phyloP scores from a whole-genome alignment of 352 stramenopile genomes.

The Phytophthora nicotianae region DNA sequence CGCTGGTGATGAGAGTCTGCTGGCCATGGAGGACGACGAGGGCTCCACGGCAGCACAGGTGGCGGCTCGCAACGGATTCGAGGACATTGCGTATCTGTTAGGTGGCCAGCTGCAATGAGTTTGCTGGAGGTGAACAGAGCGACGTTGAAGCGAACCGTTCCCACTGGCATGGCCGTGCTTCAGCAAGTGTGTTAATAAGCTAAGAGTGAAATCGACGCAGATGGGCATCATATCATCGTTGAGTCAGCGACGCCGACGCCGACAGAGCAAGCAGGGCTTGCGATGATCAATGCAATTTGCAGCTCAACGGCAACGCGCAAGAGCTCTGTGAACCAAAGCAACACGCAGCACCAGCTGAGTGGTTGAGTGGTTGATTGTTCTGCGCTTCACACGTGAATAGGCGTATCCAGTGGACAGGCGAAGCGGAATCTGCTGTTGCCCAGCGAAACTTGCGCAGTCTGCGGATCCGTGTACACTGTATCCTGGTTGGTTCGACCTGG shows the following conservation, averaged over 20 bases:
- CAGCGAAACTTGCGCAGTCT: not conserved
- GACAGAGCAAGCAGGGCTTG: not conserved
- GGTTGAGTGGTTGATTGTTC: too few relatives aligned
- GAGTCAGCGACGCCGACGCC: too few relatives aligned
- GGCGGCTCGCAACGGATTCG: slow-evolving; percentile 26
- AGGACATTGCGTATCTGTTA: slow-evolving; percentile 36
- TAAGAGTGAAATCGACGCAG: not conserved
- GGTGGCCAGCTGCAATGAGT: not conserved
- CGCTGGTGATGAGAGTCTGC: slow-evolving; percentile 7
- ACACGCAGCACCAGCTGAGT: too few relatives aligned
- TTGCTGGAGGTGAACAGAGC: not conserved
- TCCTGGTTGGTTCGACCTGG: too few relatives aligned
- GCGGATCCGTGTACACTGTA: too few relatives aligned
- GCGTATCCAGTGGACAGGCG: too few relatives aligned
- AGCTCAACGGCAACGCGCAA: not conserved
- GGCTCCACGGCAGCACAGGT: slow-evolving; percentile 32
- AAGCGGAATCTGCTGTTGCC: too few relatives aligned
- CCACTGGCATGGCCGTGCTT: not conserved
- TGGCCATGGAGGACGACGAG: slow-evolving; percentile 28
- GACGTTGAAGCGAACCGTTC: not conserved
- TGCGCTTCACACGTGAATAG: too few relatives aligned
- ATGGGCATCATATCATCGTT: slow-evolving; percentile 10
- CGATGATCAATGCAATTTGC: not conserved
- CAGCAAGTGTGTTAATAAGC: not conserved
- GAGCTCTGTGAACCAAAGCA: too few relatives aligned